Evolutionary conservation across 1,284 basidiomycete species (phyloP).

Genomic region (Cystobasidium pallidum): DNA sequence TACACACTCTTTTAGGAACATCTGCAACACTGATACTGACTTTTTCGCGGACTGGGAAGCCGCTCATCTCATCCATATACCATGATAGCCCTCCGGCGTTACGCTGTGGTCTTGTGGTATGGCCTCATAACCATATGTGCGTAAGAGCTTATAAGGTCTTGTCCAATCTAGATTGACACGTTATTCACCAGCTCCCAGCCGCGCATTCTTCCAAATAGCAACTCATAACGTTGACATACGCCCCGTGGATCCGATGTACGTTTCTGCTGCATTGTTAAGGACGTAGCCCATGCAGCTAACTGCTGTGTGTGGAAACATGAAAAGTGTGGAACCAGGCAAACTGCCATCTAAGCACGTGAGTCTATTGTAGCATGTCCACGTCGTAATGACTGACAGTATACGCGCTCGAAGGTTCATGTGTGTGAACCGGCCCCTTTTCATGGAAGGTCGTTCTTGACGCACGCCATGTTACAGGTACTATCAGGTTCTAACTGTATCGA

Average conservation of each 20-base stretch:
- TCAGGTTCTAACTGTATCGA: not conserved
- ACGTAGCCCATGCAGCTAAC: not conserved
- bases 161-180: not conserved
- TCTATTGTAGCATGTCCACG: not conserved
- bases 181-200: not conserved
- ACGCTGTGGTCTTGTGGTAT: not conserved
- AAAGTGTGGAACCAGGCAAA: not conserved
- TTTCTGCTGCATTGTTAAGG: not conserved
- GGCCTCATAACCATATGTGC: not conserved
- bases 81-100: not conserved
- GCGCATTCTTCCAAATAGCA: not conserved
- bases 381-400: not conserved
- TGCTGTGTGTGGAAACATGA: not conserved
- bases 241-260: not conserved
- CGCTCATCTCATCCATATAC: no score
- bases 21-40: no score
- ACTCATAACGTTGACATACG: not conserved
- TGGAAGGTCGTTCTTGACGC: no score
- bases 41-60: no score
- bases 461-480: conserved; percentile 2
- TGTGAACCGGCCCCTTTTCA: no score
- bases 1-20: no score
- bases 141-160: not conserved
- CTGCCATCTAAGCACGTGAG: conserved; percentile 1
- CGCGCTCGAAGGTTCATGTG: conserved; percentile 1